phyloP scores from a whole-genome alignment of 371 early-diverging fungal species.

The Nematocida major region DNA sequence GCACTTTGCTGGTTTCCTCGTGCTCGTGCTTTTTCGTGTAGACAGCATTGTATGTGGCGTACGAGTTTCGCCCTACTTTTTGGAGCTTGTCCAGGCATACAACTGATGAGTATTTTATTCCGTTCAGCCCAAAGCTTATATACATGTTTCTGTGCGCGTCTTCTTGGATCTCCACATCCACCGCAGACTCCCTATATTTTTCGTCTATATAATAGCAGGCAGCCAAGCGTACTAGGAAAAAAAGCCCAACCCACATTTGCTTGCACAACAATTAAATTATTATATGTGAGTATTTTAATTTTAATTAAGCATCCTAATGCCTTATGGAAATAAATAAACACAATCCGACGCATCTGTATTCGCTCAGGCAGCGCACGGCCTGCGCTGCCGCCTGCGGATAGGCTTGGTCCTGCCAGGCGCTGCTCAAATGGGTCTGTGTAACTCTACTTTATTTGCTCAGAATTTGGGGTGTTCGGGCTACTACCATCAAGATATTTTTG shows the following conservation, averaged over 20 bases:
- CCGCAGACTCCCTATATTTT: slow-evolving; percentile 10
- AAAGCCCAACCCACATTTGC: neutral
- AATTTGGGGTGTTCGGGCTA: neutral
- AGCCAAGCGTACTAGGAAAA: neutral
- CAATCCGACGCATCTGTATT: neutral
- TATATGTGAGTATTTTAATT: slow-evolving; percentile 5
- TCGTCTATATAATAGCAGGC: slow-evolving; percentile 33
- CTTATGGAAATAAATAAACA: neutral
- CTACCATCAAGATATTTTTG: neutral
- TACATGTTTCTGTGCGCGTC: neutral
- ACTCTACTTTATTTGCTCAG: too few relatives aligned
- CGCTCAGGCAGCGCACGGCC: neutral
- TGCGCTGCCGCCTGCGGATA: too few relatives aligned
- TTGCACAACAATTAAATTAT: neutral
- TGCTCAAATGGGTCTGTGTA: too few relatives aligned
- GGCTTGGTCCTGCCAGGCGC: too few relatives aligned
- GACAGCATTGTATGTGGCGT: slow-evolving; percentile 6
- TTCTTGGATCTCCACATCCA: slow-evolving; percentile 17
- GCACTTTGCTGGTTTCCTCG: neutral
- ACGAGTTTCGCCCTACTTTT: slow-evolving; percentile 16
- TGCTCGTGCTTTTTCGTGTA: slow-evolving; percentile 26
- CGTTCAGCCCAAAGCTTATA: slow-evolving; percentile 16
- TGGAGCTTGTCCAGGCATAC: slow-evolving; percentile 22
- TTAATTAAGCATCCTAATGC: neutral
- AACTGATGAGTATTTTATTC: slow-evolving; percentile 1